Base-by-base conservation (phyloP, 1,284 basidiomycete genomes). In the Marasmius tenuissimus region DNA sequence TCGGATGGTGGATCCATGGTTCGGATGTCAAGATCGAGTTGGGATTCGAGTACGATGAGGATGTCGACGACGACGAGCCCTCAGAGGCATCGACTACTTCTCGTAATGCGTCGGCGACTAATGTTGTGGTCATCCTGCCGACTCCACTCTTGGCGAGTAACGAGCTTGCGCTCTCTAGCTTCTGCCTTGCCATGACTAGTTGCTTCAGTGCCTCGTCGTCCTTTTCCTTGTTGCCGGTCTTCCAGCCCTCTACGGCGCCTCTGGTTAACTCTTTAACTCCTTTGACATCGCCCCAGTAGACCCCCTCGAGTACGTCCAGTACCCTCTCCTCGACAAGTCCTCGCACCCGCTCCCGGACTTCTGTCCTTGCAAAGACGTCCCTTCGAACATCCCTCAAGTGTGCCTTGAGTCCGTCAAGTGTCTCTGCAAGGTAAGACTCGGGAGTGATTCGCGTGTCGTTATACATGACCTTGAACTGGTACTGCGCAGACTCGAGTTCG, bases 391-490 rank as follows among this genome's bases (percentile, higher is more conserved):
- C 89, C 69, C 92, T 94, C 83, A 99, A 97, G 51, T 92, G 88
- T 0, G 87, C 84, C 78, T 99, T 99, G 67, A 99, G 86, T 8
- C 85, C 81, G 71, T 99, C 97, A 77, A 98, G 91, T 2, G 95
- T 96, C 77, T 99, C 97, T 16, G 97, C 96, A 56, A 98, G 94
- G 72, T 99, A 99, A 3, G 93, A 96, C 75, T 99, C 97, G 11
- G 97, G 89, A 0, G 93, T 93, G 67, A 98, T 93, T 33, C 92
- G 86, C 20, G 95, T 88, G 76, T 99, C 97, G 73, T 99, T 99
- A 82, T 99, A 99, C 75, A 98, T 95, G 0, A 99, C 96, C 76
- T 99, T 99, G 86, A 99, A 99, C 75, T 98, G 96, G 75, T 99
- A 99, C 34, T 89, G 89, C 1, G 97, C 91, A 71, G 98, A 97